Evolutionary conservation across 140 eudicot species (phyloP), one percentile per base, ranked within the genome.

Genomic region (Erigeron philadelphicus): DNA sequence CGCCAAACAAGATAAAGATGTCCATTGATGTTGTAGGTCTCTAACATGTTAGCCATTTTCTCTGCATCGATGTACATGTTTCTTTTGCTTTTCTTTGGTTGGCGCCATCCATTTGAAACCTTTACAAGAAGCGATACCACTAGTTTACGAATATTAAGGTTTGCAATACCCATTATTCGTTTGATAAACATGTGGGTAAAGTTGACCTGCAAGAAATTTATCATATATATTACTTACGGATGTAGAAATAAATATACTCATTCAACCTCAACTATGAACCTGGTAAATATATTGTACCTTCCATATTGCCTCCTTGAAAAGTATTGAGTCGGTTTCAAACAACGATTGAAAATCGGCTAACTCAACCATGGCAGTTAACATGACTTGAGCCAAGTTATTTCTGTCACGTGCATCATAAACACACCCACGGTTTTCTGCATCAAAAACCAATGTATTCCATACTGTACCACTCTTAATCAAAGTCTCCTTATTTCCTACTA

Each of bases 341-440:
- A 61, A 18, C 0, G 71, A 53, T 8, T n/a, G 58, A 13, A 47
- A 67, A 56, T 61, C 41, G 54, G 71, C 62, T 11, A 61, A 23
- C 42, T 79, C 76, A 25, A 80, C 58, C 75, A 75, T 15, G 46
- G 73, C 48, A 15, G 47, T 49, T 10, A 63, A 18, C 47, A 68
- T 55, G 62, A 55, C 71, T 69, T 42, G 81, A 70, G 75, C 67
- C 71, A 74, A 17, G 25, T 70, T 44, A 67, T 44, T 63, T 40
- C 72, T 76, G 25, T 78, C 74, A 1, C 71, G 60, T 50, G 81
- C 79, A 25, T 79, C 40, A 56, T 64, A 74, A 7, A 72, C 69
- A 38, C 83, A 82, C n/a, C 86, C 79, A 16, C 81, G 72, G 2
- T 43, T 46, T 52, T 67, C 79, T 3, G 84, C 86, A 79, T 82